Percentiles rank a stretch among this genome's conserved stretches.
phyloP scores from a whole-genome alignment of 177 flowering plant genomes.

The Vitis hybrid region DNA sequence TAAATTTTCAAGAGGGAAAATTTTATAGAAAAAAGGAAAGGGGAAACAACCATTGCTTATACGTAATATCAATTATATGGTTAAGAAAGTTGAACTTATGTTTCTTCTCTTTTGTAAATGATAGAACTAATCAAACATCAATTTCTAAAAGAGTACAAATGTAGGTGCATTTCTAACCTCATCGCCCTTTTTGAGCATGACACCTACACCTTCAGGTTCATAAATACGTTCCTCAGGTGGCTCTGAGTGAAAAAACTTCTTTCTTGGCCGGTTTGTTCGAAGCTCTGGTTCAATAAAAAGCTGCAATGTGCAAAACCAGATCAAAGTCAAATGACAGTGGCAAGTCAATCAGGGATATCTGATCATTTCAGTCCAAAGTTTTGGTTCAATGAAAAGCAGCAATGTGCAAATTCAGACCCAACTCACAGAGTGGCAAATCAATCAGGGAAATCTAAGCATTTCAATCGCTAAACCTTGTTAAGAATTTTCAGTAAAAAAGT shows the following conservation, averaged over 20 bases:
- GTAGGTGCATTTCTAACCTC: conserved; percentile 50
- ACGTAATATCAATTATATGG: too few relatives aligned
- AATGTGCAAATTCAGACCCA: conserved; percentile 13
- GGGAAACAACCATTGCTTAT: too few relatives aligned
- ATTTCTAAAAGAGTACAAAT: background rate
- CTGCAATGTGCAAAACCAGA: conserved; percentile 40
- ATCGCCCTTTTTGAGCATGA: conserved; percentile 74
- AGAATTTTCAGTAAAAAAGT: too few relatives aligned
- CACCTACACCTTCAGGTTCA: conserved; percentile 72
- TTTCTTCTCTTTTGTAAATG: too few relatives aligned
- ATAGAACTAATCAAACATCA: background rate
- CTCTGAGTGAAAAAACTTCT: conserved; percentile 50
- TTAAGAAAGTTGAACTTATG: too few relatives aligned
- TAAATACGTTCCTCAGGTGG: conserved; percentile 69
- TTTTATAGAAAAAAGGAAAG: too few relatives aligned
- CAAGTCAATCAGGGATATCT: conserved; percentile 2
- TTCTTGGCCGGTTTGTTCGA: conserved; percentile 67
- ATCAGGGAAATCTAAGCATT: background rate
- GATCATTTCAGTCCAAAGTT: conserved; percentile 44
- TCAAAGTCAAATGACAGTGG: background rate
- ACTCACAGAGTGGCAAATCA: conserved; percentile 3
- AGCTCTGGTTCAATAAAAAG: conserved; percentile 85
- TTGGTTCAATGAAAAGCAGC: conserved; percentile 90
- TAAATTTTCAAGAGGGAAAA: background rate
- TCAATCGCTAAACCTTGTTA: conserved; percentile 24